Conservation (phyloP, 2,329 filamentous ascomycete species). For the Claviceps sp. region DNA sequence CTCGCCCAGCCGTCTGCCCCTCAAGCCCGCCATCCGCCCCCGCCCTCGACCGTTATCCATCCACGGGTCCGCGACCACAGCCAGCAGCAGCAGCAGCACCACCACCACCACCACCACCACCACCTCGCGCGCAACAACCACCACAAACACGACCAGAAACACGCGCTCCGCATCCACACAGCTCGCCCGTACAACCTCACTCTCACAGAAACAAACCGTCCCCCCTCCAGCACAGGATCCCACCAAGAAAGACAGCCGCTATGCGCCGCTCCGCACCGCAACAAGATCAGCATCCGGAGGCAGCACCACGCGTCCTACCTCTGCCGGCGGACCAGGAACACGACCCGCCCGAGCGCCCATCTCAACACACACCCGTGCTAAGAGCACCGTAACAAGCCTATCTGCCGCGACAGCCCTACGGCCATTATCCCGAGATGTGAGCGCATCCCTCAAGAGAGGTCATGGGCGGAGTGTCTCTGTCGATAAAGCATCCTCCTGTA, state of each 20-base stretch:
- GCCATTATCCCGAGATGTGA: conserved; percentile 15
- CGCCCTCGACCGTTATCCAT: conserved; percentile 18
- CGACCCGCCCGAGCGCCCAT: conserved; percentile 8
- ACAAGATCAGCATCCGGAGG: conserved; percentile 13
- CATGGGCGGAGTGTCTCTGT: conserved; percentile 9
- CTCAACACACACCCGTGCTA: conserved; percentile 17
- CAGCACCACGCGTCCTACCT: conserved; percentile 17
- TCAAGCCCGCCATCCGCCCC: conserved; percentile 24
- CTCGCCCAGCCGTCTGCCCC: conserved; percentile 37
- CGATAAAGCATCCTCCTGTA: conserved; percentile 8
- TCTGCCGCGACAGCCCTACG: conserved; percentile 15
- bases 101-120: neutral
- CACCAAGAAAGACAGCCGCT: conserved; percentile 14
- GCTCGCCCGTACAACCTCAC: conserved; percentile 12
- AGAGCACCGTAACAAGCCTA: conserved; percentile 18
- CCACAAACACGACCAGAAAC: neutral
- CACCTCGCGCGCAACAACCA: neutral
- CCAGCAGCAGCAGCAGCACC: conserved; percentile 4
- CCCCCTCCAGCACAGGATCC: conserved; percentile 3
- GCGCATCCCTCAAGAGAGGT: neutral
- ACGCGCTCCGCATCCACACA: conserved; percentile 7
- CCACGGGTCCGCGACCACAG: conserved; percentile 6
- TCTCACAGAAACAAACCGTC: conserved; percentile 3
- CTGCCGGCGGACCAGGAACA: conserved; percentile 9
- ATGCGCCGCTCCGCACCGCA: conserved; percentile 21